Conservation (phyloP, 2,329 filamentous ascomycete species). For the Macrophomina phaseolina region DNA sequence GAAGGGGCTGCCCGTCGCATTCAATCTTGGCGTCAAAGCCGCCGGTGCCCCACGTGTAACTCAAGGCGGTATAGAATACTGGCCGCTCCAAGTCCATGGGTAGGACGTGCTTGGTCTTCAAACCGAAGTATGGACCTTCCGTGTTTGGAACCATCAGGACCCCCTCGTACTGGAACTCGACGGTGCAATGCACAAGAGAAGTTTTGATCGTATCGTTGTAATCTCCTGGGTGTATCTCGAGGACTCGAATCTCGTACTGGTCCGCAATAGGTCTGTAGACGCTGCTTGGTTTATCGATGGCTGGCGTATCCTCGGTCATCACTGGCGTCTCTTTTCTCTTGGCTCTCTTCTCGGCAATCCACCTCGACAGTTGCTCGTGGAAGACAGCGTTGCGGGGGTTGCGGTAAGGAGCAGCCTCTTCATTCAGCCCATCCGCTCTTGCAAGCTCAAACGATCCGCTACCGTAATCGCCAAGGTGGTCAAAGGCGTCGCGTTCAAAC, state of each 20-base stretch:
- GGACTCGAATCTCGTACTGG: constrained; percentile 33
- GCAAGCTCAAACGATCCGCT: neutral
- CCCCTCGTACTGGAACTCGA: constrained; percentile 33
- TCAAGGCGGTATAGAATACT: constrained; percentile 36
- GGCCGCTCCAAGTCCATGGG: constrained; percentile 29
- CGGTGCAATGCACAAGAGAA: constrained; percentile 31
- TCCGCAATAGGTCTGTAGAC: neutral
- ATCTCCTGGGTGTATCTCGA: constrained; percentile 33
- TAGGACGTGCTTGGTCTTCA: constrained; percentile 34
- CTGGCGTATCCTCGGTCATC: no score
- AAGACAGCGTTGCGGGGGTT: neutral
- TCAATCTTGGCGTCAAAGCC: constrained; percentile 31
- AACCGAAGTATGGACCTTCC: constrained; percentile 14
- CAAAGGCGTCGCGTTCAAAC: neutral
- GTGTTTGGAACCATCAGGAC: neutral
- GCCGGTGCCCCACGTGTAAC: constrained; percentile 35
- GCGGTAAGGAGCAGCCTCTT: neutral
- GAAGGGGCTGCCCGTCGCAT: constrained; percentile 19
- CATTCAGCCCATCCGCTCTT: neutral
- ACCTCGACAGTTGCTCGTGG: neutral
- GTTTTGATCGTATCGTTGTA: constrained; percentile 28
- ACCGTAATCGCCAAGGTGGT: neutral
- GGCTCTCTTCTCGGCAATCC: neutral
- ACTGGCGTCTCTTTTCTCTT: no score
- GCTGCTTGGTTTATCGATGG: no score